Conservation (phyloP, 176 grass and related monocot genomes). For the Juncus inflexus region DNA sequence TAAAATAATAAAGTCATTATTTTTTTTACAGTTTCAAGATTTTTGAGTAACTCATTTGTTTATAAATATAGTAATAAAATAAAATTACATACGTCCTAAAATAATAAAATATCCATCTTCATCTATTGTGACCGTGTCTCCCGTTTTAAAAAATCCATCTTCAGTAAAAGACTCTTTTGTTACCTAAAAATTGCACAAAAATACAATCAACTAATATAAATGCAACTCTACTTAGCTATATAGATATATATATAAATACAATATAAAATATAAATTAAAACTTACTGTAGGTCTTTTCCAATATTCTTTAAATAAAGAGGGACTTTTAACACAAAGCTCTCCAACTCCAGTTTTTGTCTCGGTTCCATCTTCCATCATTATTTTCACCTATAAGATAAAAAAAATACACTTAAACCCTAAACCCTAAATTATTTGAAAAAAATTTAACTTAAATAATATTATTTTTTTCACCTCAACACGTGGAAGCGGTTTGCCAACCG, state of each 20-base stretch:
- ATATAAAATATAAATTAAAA: slow-evolving; percentile 23
- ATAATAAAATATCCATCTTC: slow-evolving; percentile 80
- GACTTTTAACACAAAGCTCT: slow-evolving; percentile 91
- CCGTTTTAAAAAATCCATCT: slow-evolving; percentile 90
- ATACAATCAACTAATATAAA: slow-evolving; percentile 6
- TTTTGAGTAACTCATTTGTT: slow-evolving; percentile 22
- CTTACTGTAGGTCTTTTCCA: slow-evolving; percentile 79
- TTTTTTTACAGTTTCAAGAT: background rate
- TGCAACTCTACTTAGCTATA: background rate
- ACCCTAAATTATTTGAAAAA: background rate
- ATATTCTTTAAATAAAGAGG: slow-evolving; percentile 91
- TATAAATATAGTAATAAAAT: slow-evolving; percentile 4
- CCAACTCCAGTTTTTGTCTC: slow-evolving; percentile 60
- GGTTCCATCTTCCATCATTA: slow-evolving; percentile 63
- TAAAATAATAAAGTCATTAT: background rate
- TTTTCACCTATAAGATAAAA: slow-evolving; percentile 51
- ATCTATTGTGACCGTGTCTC: slow-evolving; percentile 86
- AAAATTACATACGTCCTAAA: slow-evolving; percentile 72
- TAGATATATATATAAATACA: background rate
- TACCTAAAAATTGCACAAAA: slow-evolving; percentile 52
- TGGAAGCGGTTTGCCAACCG: slow-evolving; percentile 86
- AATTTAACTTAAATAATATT: slow-evolving; percentile 2
- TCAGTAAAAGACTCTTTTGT: slow-evolving; percentile 72
- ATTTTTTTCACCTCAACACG: slow-evolving; percentile 59
- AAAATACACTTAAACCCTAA: too few species aligned